Evolutionary conservation across 2,329 filamentous ascomycete genomes (phyloP), one percentile per base, ranked within the genome.

Genomic region (Venturia effusa): DNA sequence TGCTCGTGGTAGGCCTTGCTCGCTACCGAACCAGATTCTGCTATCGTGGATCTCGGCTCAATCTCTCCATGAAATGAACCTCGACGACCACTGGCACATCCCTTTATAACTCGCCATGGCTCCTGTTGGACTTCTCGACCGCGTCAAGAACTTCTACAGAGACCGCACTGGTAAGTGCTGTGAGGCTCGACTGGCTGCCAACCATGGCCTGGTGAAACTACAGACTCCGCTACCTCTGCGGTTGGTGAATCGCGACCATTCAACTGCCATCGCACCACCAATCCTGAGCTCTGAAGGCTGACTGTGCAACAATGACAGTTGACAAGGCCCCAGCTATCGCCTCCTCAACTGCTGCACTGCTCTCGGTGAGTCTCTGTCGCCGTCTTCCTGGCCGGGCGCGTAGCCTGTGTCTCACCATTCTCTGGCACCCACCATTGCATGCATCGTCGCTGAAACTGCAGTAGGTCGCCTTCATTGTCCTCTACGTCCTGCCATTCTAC

Each of bases 401-500:
- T 54, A 39, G 39, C 19, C 61, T 62, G 61, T 13, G 24, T 57
- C 51, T 30, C 51, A 34, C 30, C 51, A 37, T 34, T 57, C 51
- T n/a, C n/a, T n/a, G n/a, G 51, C 51, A 19, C 51, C 30, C 51
- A 30, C 30, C 27, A 57, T 27, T n/a, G 59, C 41, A 57, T 57
- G 51, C 51, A 57, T 57, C 11, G 34, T 57, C 15, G 51, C 51
- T 57, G 51, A 57, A 57, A 57, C 51, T n/a, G 51, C 30, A 19
- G 27, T 51, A 89, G 90, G 77, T 92, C 67, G 75, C 87, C 66
- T 96, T 95, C 76, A 96, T 91, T n/a, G 75, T 92, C 69, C 77
- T 91, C 78, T 99, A 97, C 77, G 90, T 99, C 70, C 79, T 89
- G 3, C 93, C 94, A 30, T 91, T 97, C 76, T 97, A 99, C 79